These are phyloP conservation scores for Suhomyces taliae DNA, from an alignment of 1,139 yeast species.

Conservation along the genomic window DNA sequence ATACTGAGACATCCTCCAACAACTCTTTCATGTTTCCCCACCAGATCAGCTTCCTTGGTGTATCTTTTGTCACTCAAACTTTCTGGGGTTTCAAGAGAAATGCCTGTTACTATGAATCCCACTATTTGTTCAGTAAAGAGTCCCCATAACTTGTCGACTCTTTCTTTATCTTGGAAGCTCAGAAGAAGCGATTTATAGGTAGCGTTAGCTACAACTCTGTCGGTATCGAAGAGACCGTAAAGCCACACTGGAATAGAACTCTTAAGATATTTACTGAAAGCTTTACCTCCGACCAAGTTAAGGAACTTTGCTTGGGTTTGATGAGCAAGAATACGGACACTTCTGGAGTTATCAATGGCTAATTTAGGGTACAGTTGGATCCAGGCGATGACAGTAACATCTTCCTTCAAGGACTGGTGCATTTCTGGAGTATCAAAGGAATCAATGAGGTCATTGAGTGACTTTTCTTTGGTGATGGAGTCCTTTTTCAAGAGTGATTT, in stretches of 20 bases:
- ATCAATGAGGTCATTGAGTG: slow-evolving; percentile 54
- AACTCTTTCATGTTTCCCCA: slow-evolving; percentile 64
- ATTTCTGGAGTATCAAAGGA: slow-evolving; percentile 3
- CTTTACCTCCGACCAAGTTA: slow-evolving; percentile 58
- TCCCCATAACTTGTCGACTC: slow-evolving; percentile 60
- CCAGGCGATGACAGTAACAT: slow-evolving; percentile 62
- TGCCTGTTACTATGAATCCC: slow-evolving; percentile 51
- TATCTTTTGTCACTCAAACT: slow-evolving; percentile 77
- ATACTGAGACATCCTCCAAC: slow-evolving; percentile 53
- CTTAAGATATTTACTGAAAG: slow-evolving; percentile 60
- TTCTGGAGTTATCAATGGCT: slow-evolving; percentile 66
- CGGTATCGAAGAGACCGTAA: slow-evolving; percentile 69
- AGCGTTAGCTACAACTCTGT: slow-evolving; percentile 54
- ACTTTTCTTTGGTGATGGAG: slow-evolving; percentile 79
- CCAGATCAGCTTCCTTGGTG: slow-evolving; percentile 64
- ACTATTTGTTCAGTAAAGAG: slow-evolving; percentile 58
- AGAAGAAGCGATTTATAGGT: slow-evolving; percentile 48
- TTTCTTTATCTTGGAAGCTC: slow-evolving; percentile 61
- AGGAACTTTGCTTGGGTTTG: slow-evolving; percentile 56
- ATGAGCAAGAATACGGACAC: slow-evolving; percentile 62
- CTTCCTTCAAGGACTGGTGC: slow-evolving; percentile 4
- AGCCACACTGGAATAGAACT: slow-evolving; percentile 74
- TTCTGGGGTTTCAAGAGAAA: slow-evolving; percentile 57
- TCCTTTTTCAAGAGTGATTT: slow-evolving; percentile 78
- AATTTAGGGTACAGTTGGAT: slow-evolving; percentile 79